Conservation (phyloP, 345 rosid genomes). For the Moringa oleifera region DNA sequence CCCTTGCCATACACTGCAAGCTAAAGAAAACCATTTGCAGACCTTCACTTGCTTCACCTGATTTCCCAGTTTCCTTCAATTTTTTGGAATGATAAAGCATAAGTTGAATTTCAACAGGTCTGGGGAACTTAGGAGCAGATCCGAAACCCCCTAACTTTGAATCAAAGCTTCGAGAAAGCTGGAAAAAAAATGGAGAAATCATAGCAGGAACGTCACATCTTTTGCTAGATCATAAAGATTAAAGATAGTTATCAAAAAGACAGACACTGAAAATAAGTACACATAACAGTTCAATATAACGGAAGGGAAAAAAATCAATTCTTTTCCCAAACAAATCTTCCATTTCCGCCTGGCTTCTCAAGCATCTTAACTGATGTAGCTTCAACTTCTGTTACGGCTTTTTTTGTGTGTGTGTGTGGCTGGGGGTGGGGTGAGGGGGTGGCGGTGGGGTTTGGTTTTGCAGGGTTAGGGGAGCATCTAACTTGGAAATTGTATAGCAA, state of each 20-base stretch:
- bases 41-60: conserved; percentile 38
- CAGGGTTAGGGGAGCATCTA: too few relatives aligned
- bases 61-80: conserved; percentile 53
- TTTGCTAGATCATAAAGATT: too few relatives aligned
- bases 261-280: neutral
- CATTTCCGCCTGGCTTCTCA: too few relatives aligned
- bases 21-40: conserved; percentile 63
- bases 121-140: conserved; percentile 91
- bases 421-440: too few relatives aligned
- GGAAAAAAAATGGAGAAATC: conserved; percentile 16
- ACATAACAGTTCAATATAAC: neutral
- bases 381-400: too few relatives aligned
- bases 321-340: neutral
- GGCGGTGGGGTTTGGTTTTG: too few relatives aligned
- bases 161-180: conserved; percentile 81
- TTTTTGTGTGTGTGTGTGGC: too few relatives aligned
- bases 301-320: neutral
- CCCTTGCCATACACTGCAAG: conserved; percentile 86
- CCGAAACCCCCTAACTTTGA: conserved; percentile 82
- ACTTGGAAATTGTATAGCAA: too few relatives aligned
- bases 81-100: conserved; percentile 76
- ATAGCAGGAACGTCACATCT: too few relatives aligned
- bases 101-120: conserved; percentile 91
- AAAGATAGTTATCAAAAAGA: neutral
- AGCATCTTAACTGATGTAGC: too few relatives aligned